phyloP scores from a whole-genome alignment of 768 basidiomycete genomes.

The Boletus rubropictus region DNA sequence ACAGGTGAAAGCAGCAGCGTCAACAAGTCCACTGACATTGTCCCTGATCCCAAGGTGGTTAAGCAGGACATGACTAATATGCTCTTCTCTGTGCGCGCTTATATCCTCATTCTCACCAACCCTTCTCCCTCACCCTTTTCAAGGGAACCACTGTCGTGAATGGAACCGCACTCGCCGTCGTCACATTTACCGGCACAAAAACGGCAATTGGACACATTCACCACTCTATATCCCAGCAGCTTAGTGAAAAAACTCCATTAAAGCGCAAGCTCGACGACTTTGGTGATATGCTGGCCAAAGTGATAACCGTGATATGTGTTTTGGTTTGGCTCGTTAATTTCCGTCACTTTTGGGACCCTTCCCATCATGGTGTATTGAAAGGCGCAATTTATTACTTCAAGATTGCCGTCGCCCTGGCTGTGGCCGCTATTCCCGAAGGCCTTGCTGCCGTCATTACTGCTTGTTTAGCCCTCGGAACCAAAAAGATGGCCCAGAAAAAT shows the following conservation, averaged over 20 bases:
- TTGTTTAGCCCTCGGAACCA: conserved; percentile 92
- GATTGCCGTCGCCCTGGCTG: conserved; percentile 97
- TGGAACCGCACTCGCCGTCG: conserved; percentile 81
- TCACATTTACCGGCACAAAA: conserved; percentile 76
- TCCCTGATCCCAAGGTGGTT: conserved; percentile 74
- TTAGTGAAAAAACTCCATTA: conserved; percentile 91
- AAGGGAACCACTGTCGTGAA: conserved; percentile 96
- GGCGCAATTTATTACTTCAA: conserved; percentile 99
- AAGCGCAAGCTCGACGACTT: conserved; percentile 98
- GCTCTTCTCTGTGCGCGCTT: conserved; percentile 73
- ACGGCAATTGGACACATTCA: conserved; percentile 98
- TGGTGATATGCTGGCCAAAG: conserved; percentile 94
- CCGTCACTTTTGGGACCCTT: conserved; percentile 92
- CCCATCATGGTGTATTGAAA: conserved; percentile 84
- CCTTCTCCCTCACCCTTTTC: background rate
- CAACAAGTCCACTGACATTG: conserved; percentile 64
- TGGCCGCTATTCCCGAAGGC: conserved; percentile 97
- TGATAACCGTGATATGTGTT: conserved; percentile 94
- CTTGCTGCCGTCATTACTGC: conserved; percentile 98
- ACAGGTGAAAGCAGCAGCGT: conserved; percentile 93
- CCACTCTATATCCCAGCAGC: conserved; percentile 90
- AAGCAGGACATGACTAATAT: conserved; percentile 99
- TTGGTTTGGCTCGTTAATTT: conserved; percentile 98
- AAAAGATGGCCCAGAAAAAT: conserved; percentile 99
- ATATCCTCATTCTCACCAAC: background rate